These are phyloP conservation scores for Coemansia sp. DNA, from an alignment of 192 early-diverging fungal genomes.

Conservation along the genomic window DNA sequence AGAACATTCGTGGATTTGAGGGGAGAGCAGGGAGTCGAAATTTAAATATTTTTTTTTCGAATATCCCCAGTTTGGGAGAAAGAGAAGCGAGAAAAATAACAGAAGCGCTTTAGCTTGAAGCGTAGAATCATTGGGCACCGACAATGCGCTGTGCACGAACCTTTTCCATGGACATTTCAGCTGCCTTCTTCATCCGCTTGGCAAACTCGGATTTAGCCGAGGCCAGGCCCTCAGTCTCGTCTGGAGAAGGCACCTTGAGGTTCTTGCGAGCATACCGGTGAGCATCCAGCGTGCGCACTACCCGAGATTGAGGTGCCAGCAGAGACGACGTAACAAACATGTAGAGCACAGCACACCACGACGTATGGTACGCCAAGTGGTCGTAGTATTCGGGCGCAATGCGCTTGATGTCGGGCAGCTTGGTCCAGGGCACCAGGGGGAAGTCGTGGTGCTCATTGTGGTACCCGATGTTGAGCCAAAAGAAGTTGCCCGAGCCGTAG, in stretches of 20 bases:
- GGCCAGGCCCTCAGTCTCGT: slow-evolving; percentile 20
- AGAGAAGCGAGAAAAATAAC: too few species aligned
- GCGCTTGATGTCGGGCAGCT: slow-evolving; percentile 73
- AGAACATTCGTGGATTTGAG: too few species aligned
- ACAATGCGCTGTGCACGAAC: slow-evolving; percentile 29
- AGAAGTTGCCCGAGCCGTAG: slow-evolving; percentile 84
- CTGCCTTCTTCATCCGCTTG: slow-evolving; percentile 35
- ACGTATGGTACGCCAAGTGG: slow-evolving; percentile 73
- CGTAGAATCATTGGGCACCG: slow-evolving; percentile 7
- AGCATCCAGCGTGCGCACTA: slow-evolving; percentile 67
- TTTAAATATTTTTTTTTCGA: too few species aligned
- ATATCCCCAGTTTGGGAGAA: too few species aligned
- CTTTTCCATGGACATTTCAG: slow-evolving; percentile 50
- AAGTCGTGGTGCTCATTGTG: slow-evolving; percentile 99
- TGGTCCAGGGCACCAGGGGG: slow-evolving; percentile 80
- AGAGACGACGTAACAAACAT: slow-evolving; percentile 74
- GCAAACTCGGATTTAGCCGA: slow-evolving; percentile 40
- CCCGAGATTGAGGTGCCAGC: slow-evolving; percentile 80
- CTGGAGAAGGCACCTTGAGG: slow-evolving; percentile 47
- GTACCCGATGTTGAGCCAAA: slow-evolving; percentile 93
- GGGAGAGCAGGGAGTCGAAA: too few species aligned
- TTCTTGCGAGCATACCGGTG: slow-evolving; percentile 72
- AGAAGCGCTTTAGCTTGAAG: too few species aligned
- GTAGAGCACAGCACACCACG: slow-evolving; percentile 81
- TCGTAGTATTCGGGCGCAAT: slow-evolving; percentile 92